Conservation (phyloP, 2,329 filamentous ascomycete genomes). For the Aspergillus udagawae region DNA sequence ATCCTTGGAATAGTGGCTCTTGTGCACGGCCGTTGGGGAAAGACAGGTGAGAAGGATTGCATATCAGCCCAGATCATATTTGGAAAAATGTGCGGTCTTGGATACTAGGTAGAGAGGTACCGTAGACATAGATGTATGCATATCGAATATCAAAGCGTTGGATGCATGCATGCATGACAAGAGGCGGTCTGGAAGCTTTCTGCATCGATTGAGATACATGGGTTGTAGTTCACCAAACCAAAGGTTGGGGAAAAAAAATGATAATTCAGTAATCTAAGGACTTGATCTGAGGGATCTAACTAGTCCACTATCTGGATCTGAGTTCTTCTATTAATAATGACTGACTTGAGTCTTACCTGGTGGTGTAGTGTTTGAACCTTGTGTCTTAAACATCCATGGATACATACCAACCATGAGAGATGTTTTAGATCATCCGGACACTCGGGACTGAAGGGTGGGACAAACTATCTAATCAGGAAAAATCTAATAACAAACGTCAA, state of each 20-base stretch:
- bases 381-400: conserved; percentile 1
- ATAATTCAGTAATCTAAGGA: background rate
- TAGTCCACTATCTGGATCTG: background rate
- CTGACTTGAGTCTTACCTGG: background rate
- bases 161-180: background rate
- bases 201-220: background rate
- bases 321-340: background rate
- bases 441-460: conserved; percentile 17
- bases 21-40: background rate
- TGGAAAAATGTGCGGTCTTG: background rate
- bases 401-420: conserved; percentile 6
- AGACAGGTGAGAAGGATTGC: background rate
- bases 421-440: conserved; percentile 22
- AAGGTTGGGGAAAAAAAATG: too few species aligned
- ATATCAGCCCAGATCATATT: background rate
- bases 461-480: conserved; percentile 8
- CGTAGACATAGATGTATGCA: background rate
- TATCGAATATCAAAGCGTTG: background rate
- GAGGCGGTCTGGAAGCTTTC: background rate
- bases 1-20: background rate
- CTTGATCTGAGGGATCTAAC: background rate
- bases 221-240: background rate
- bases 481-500: background rate
- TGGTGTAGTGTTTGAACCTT: background rate
- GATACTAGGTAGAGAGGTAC: background rate